Evolutionary conservation across 1,139 yeast species (phyloP).

Genomic region (Zygosaccharomyces pseudobailii): DNA sequence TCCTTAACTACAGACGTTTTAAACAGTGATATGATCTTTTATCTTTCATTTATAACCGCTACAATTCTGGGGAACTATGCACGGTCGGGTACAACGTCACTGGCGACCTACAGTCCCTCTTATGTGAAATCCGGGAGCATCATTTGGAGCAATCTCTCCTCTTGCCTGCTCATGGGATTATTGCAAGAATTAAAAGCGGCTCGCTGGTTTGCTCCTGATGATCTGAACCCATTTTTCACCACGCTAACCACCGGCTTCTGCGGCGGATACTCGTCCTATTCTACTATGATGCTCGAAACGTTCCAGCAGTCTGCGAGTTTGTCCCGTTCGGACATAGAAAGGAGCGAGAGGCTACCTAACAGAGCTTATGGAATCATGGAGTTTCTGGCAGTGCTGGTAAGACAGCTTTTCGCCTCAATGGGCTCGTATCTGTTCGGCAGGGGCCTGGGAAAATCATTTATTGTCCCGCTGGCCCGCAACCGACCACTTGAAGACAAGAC

Average conservation of each 20-base stretch:
- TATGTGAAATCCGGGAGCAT: slow-evolving; percentile 49
- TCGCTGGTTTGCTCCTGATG: slow-evolving; percentile 20
- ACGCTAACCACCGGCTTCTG: slow-evolving; percentile 80
- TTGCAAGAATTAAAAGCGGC: slow-evolving; percentile 22
- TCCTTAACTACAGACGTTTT: too few relatives aligned
- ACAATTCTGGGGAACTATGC: slow-evolving; percentile 34
- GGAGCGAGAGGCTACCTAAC: slow-evolving; percentile 46
- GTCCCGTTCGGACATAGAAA: slow-evolving; percentile 45
- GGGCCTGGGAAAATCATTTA: slow-evolving; percentile 6
- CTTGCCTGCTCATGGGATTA: slow-evolving; percentile 71
- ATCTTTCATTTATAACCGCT: slow-evolving; percentile 19
- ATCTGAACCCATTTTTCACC: slow-evolving; percentile 39
- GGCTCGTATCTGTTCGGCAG: slow-evolving; percentile 20
- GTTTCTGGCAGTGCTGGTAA: slow-evolving; percentile 39
- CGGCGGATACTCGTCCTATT: slow-evolving; percentile 82
- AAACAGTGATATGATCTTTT: background rate
- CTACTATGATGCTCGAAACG: slow-evolving; percentile 61
- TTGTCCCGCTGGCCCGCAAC: slow-evolving; percentile 6
- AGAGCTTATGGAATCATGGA: slow-evolving; percentile 80
- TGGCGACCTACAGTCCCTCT: slow-evolving; percentile 34
- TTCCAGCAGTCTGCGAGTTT: slow-evolving; percentile 40
- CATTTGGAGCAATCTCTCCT: slow-evolving; percentile 78
- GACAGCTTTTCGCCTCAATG: slow-evolving; percentile 35
- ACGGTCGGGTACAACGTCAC: slow-evolving; percentile 28
- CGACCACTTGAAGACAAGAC: background rate